phyloP scores from a whole-genome alignment of 2,329 filamentous ascomycete genomes.

The Hymenoscyphus linearis region DNA sequence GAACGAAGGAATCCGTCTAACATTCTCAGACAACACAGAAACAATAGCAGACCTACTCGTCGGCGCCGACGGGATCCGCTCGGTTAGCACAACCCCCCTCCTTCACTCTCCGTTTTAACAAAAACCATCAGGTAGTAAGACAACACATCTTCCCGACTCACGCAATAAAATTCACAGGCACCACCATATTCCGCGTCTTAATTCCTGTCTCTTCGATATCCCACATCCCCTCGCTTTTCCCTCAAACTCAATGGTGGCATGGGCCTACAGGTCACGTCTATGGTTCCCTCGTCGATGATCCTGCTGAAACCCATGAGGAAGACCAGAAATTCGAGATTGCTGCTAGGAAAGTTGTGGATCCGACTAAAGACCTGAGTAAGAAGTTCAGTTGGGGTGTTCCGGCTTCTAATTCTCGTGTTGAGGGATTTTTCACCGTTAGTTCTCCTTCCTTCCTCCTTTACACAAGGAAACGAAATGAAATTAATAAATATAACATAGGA shows the following conservation, averaged over 20 bases:
- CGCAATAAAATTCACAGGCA: slow-evolving; percentile 43
- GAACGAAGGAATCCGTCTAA: slow-evolving; percentile 35
- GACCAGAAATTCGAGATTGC: slow-evolving; percentile 38
- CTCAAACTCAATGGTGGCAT: slow-evolving; percentile 40
- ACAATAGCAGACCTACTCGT: slow-evolving; percentile 41
- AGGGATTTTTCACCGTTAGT: slow-evolving; percentile 33
- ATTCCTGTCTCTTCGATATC: slow-evolving; percentile 35
- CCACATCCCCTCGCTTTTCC: slow-evolving; percentile 29
- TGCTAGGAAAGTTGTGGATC: slow-evolving; percentile 33
- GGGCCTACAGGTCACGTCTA: slow-evolving; percentile 39
- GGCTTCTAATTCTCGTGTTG: slow-evolving; percentile 34
- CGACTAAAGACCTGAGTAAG: slow-evolving; percentile 28
- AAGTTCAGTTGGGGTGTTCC: slow-evolving; percentile 36
- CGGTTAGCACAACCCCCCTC: slow-evolving; percentile 28
- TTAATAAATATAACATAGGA: too few species aligned
- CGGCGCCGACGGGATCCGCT: slow-evolving; percentile 49
- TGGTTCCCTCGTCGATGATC: slow-evolving; percentile 36
- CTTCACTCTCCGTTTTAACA: not conserved
- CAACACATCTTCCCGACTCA: slow-evolving; percentile 39
- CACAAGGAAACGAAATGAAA: not conserved
- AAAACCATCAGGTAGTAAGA: slow-evolving; percentile 34
- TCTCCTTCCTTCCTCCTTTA: too few species aligned
- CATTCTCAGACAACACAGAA: slow-evolving; percentile 42
- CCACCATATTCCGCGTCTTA: slow-evolving; percentile 43
- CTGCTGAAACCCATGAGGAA: slow-evolving; percentile 11